Evolutionary conservation across 2,329 filamentous ascomycete species (phyloP), one percentile per base, ranked within the genome.

Genomic region (Apiospora rasikravindrae): DNA sequence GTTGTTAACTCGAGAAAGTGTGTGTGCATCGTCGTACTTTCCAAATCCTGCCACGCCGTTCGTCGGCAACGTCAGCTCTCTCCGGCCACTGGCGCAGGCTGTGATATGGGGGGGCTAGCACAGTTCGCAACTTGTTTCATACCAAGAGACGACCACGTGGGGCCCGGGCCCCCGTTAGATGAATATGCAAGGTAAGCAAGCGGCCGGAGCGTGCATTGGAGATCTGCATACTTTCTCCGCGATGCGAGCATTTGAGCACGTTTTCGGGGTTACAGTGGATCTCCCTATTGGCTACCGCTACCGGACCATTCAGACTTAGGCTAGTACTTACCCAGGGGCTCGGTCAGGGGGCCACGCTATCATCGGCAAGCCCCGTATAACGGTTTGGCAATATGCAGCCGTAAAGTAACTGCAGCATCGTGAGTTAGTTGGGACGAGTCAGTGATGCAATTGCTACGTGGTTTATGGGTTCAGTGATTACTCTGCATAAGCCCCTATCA

Each of bases 241-340:
- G 45, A 47, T 69, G 67, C 45, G 67, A 40, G 37, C 10, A 61
- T 70, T 57, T 57, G 69, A 70, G 69, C 69, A 70, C 42, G 49
- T 70, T 70, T 70, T 29, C 40, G 42, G 69, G 53, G 26, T 44
- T 22, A 24, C 57, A 14, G 57, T 40, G 57, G 3, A 64, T 13
- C 33, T 2, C 14, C 3, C 57, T 24, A 64, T 40, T 64, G 57
- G 57, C 10, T 64, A 14, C 51, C 33, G 19, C 10, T 37, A n/a
- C 57, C 29, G 57, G 29, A 24, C 57, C 22, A 24, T 14, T 11
- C 33, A 64, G 33, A 40, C 5, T 33, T n/a, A 13, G 29, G 33
- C 33, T 37, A 37, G 29, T 33, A 61, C 33, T 37, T 37, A 61
- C 53, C 53, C 53, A 61, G 29, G 57, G 57, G 19, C 33, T 40